Conservation (phyloP, 2,329 filamentous ascomycete genomes). For the Trichoderma endophyticum region DNA sequence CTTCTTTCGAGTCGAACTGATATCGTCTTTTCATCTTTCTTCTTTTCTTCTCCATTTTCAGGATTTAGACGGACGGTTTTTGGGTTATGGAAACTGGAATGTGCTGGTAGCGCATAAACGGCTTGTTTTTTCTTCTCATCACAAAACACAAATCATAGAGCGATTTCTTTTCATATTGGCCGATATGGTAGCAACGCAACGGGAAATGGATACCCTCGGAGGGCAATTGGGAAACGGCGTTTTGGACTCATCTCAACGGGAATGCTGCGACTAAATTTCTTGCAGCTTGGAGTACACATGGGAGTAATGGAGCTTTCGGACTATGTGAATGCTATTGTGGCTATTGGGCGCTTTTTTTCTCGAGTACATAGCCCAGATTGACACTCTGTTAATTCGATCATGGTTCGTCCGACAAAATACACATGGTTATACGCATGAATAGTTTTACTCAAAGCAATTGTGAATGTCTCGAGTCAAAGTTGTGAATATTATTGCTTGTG, state of each 20-base stretch:
- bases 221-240: conserved; percentile 1
- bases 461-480: background rate
- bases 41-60: background rate
- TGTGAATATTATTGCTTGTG: background rate
- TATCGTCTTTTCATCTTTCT: background rate
- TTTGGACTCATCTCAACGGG: background rate
- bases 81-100: background rate
- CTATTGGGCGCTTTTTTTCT: background rate
- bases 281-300: background rate
- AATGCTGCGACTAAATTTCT: background rate
- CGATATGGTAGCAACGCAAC: background rate
- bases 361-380: background rate
- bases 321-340: background rate
- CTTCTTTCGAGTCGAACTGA: background rate
- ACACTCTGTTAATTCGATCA: background rate
- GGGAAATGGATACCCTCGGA: background rate
- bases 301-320: background rate
- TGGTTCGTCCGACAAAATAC: background rate
- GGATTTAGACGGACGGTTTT: background rate
- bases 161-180: background rate
- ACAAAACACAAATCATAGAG: conserved; percentile 10
- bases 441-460: background rate
- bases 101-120: background rate
- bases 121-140: background rate
- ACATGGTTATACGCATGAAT: background rate